A percentile compares a stretch with the other conserved stretches of the same genome.
phyloP scores from a whole-genome alignment of 495 filamentous ascomycete genomes.

The Daldinia concentrica region DNA sequence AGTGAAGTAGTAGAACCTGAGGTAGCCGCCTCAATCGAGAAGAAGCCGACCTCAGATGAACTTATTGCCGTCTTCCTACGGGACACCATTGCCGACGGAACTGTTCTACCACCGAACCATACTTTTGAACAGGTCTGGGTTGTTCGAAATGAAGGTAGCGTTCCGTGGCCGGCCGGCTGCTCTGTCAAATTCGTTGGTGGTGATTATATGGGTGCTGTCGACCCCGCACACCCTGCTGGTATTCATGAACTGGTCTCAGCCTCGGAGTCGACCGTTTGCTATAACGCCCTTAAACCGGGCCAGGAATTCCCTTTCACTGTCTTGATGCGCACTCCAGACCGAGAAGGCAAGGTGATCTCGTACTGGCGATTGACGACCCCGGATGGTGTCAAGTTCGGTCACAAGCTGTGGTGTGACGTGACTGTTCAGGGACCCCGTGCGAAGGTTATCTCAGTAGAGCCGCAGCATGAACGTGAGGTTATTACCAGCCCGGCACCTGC shows the following conservation, averaged over 20 bases:
- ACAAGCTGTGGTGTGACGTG: constrained; percentile 95
- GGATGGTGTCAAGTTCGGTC: constrained; percentile 85
- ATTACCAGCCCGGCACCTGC: neutral
- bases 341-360: constrained; percentile 79
- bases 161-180: constrained; percentile 86
- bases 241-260: constrained; percentile 74
- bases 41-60: constrained; percentile 45
- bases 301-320: constrained; percentile 84
- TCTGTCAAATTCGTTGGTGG: constrained; percentile 91
- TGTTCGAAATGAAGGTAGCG: constrained; percentile 81
- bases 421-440: constrained; percentile 61
- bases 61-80: constrained; percentile 80
- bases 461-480: constrained; percentile 22
- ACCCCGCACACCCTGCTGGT: constrained; percentile 77
- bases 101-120: constrained; percentile 69
- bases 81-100: constrained; percentile 82
- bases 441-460: constrained; percentile 36
- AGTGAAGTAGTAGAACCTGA: constrained; percentile 44
- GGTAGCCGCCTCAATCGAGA: constrained; percentile 39
- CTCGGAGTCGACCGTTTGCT: constrained; percentile 82
- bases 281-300: constrained; percentile 72
- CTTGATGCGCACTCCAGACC: constrained; percentile 77
- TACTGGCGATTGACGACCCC: constrained; percentile 94
- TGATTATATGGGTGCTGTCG: constrained; percentile 92
- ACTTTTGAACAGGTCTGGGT: constrained; percentile 93